Base-by-base conservation (phyloP, 768 basidiomycete genomes). In the Lanmaoa rubissima region DNA sequence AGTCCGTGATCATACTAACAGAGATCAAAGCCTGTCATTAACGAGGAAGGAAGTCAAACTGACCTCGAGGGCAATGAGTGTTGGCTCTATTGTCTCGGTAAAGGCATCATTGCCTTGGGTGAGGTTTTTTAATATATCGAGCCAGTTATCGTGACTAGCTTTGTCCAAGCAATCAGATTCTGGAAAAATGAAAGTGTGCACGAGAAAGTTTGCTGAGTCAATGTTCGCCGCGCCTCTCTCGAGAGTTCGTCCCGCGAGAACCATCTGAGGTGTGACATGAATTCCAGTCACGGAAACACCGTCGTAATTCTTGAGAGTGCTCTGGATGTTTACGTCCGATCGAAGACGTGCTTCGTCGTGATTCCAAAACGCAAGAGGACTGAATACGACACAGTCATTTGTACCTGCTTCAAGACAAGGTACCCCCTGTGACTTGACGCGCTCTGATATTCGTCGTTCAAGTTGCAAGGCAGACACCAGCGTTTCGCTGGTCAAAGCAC, bases 171-270 rank as follows among this genome's bases (percentile, higher is more conserved):
- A 93, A 60, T 88, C 84, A 16, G 77, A 80, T 61, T 91, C 87
- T 2, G 82, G 84, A 66, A 94, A 92, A 73, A 92, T 86, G 70
- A 90, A 94, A 0, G 90, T 92, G 55, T 93, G 76, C 16, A 86
- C 89, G 19, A 94, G 79, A 65, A 85, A 89, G 50, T 77, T 81
- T 46, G 89, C 87, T 57, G 78, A 81, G 64, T 88, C 85, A 48
- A 85, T 78, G 55, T 77, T 76, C n/a, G 75, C 72, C 35, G 70
- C 50, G 55, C 79, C 78, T 46, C 79, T 79, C 51, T 86, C 82
- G 48, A 75, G 77, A 16, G 76, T 76, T 55, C 88, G 78, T 19
- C 88, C 86, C 9, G 89, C 88, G 38, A 94, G 73, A 32, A 92
- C 87, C 87, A 92, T 92, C 43, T 82, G 78, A 2, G 87, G 82